Evolutionary conservation across 345 rosid genomes (phyloP), one percentile per base, ranked within the genome.

Genomic region (Turritis glabra): DNA sequence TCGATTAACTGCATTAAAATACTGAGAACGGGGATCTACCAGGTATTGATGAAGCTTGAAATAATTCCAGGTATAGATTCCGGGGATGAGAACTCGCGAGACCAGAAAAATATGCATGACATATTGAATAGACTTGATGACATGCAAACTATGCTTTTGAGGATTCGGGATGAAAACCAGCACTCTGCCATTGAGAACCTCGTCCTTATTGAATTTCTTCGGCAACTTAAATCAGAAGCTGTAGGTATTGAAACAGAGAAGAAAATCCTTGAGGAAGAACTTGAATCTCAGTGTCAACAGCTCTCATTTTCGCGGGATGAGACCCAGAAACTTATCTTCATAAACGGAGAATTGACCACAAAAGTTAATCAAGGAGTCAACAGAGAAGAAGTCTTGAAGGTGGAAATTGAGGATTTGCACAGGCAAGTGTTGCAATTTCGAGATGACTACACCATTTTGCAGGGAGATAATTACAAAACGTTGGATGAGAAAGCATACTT

Each of bases 151-250:
- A 71, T 84, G 68, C 85, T 89, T 56, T 68, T 77, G 19, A 79
- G 75, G 74, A 69, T 77, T 74, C 77, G 73, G 76, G 87, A 84
- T 70, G 89, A 92, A 76, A 86, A 88, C 73, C 95, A 88, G 40
- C 76, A 48, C 67, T 69, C 76, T 32, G 71, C 61, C 50, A 79
- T 86, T 58, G 93, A 90, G 79, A 89, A 88, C 37, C 75, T 84
- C 12, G 84, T 90, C 74, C 86, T 92, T 64, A 74, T 80, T 76
- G 82, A 87, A 30, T 77, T 88, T 73, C 81, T 96, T 74, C 77
- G 77, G 81, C 86, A 86, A 82, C 84, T 83, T 69, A 86, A 85
- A 70, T 76, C 74, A 69, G 96, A 92, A 78, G 85, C 84, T 48
- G 77, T 74, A n/a, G 73, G 73, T 79, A 82, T 89, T 61, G 84